These are phyloP conservation scores for Suillus decipiens DNA, from an alignment of 768 basidiomycete species.

Conservation along the genomic window DNA sequence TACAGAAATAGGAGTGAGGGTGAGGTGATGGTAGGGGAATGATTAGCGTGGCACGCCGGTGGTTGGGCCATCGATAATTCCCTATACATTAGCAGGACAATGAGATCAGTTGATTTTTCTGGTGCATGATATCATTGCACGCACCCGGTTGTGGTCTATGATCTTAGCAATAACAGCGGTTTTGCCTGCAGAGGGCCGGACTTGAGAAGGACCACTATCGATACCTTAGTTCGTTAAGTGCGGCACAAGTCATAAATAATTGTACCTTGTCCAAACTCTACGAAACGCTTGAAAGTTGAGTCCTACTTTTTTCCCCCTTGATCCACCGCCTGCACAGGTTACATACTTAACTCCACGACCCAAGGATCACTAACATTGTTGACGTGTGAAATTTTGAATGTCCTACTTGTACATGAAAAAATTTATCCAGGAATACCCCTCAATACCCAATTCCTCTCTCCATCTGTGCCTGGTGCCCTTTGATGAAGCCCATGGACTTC, in stretches of 20 bases:
- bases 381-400: no score
- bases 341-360: no score
- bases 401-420: no score
- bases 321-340: no score
- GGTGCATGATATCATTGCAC: conserved; percentile 27
- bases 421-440: no score
- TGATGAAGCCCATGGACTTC: neutral
- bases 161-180: conserved; percentile 97
- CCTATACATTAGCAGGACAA: conserved; percentile 48
- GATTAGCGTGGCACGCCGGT: conserved; percentile 91
- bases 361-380: no score
- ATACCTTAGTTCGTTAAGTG: neutral
- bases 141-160: conserved; percentile 97
- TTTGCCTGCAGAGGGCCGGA: conserved; percentile 83
- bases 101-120: neutral
- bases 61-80: conserved; percentile 91
- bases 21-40: conserved; percentile 89
- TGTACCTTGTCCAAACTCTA: conserved; percentile 93
- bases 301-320: no score
- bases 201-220: conserved; percentile 85
- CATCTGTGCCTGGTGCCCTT: neutral
- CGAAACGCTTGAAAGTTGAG: conserved; percentile 95
- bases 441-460: no score
- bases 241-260: conserved; percentile 19
- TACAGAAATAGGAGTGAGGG: conserved; percentile 84